A percentile compares a stretch with the other conserved stretches of the same genome.
These are phyloP conservation scores for Iris pallida DNA, from an alignment of 116 monocot species.

Conservation along the genomic window DNA sequence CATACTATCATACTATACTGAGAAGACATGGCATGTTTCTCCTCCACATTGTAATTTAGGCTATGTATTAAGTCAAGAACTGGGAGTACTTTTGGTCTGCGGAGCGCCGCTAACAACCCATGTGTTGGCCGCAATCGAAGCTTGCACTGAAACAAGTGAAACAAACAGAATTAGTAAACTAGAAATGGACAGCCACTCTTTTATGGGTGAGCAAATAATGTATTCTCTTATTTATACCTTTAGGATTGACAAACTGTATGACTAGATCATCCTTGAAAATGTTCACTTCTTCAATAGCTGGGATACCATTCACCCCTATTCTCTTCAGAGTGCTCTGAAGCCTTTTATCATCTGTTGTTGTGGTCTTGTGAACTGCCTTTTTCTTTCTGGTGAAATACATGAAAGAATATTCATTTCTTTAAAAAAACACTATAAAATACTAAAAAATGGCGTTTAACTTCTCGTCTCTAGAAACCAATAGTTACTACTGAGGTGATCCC, in stretches of 20 bases:
- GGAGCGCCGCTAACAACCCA: conserved; percentile 58
- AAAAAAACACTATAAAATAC: too few species aligned
- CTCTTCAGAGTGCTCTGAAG: conserved; percentile 94
- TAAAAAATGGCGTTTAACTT: too few species aligned
- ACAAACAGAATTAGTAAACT: not conserved
- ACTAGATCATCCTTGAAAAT: conserved; percentile 93
- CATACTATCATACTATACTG: too few species aligned
- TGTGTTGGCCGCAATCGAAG: conserved; percentile 57
- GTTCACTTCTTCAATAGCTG: conserved; percentile 94
- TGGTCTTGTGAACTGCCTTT: conserved; percentile 95
- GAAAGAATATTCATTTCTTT: not conserved
- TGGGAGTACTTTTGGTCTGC: conserved; percentile 47
- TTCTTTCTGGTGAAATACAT: conserved; percentile 62
- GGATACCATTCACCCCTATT: conserved; percentile 84
- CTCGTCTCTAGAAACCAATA: too few species aligned
- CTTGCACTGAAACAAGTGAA: conserved; percentile 50
- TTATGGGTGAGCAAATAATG: too few species aligned
- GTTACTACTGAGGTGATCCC: too few species aligned
- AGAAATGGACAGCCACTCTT: not conserved
- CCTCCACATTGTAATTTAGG: too few species aligned
- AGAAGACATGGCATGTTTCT: too few species aligned
- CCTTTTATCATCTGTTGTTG: conserved; percentile 89
- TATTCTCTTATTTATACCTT: conserved; percentile 36
- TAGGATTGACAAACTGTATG: conserved; percentile 84
- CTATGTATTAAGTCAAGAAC: not conserved